phyloP scores from a whole-genome alignment of 2,329 filamentous ascomycete species.

The Colletotrichum tropicicola region DNA sequence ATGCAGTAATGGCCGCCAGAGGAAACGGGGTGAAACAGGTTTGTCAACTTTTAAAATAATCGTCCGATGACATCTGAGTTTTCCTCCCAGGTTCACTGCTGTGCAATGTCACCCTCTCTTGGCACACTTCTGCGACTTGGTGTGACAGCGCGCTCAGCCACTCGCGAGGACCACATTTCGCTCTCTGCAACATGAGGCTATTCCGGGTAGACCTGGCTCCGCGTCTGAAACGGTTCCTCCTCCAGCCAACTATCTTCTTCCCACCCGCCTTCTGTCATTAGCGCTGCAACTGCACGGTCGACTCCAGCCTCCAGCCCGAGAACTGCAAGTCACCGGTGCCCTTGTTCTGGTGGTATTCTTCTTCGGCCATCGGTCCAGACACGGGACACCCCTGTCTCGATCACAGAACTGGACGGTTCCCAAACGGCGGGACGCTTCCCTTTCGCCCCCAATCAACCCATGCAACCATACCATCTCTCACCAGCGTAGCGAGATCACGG shows the following conservation, averaged over 20 bases:
- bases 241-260: background rate
- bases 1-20: background rate
- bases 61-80: conserved; percentile 12
- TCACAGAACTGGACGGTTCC: background rate
- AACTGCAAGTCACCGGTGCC: background rate
- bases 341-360: background rate
- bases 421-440: no score
- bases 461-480: background rate
- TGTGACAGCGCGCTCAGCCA: conserved; percentile 20
- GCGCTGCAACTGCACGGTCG: background rate
- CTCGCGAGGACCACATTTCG: background rate
- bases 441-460: background rate
- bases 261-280: background rate
- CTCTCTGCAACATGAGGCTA: conserved; percentile 7
- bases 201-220: background rate
- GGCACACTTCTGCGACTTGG: conserved; percentile 26
- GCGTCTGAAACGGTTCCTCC: conserved; percentile 13
- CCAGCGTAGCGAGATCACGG: background rate
- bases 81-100: conserved; percentile 7
- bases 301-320: background rate
- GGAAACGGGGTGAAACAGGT: conserved; percentile 16
- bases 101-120: conserved; percentile 9
- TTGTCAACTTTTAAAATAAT: conserved; percentile 16
- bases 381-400: background rate
- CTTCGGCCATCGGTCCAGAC: background rate